Base-by-base conservation (phyloP, 2,329 filamentous ascomycete species). In the Coniochaeta pulveracea region DNA sequence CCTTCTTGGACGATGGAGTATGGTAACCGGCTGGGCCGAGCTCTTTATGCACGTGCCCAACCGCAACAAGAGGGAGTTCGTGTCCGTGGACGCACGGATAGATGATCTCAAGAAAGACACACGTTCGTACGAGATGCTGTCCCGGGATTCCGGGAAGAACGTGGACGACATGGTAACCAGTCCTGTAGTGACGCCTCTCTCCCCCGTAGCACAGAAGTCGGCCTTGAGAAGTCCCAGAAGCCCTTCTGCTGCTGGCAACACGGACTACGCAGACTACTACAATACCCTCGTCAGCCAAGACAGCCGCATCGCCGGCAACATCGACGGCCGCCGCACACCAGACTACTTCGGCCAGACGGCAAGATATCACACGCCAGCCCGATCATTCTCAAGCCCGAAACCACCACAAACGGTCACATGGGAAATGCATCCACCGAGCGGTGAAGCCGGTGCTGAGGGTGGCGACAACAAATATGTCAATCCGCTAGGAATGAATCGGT, bases 101-200 rank as follows among this genome's bases (percentile, higher is more conserved):
- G 51, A 61, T 45, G 66, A 73, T 38, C 55, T 68, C 38, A 76
- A 76, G 42, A 68, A 72, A 54, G 74, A 78, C 46, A 66, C 64
- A 52, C 72, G 75, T 61, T 74, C 78, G 55, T 88, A 88, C 64
- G 83, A 88, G 66, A 86, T 88, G 81, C 76, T 88, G 47, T 72
- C 69, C 44, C 64, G 62, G 55, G 69, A 71, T 47, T 61, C 62
- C 54, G 66, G 61, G 49, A 58, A 55, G 49, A 55, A 44, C 23
- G 47, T 50, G 51, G 53, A 50, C 55, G 55, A 62, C 46, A 54
- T 61, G 60, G 60, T 71, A 64, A 72, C 69, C 58, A 63, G 66
- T 41, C 48, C 46, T 42, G 42, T 45, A 52, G 51, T 52, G 46
- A 48, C 43, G 17, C 47, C 46, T 36, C 41, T 46, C 39, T 48